Evolutionary conservation across 2,329 filamentous ascomycete species (phyloP), one percentile per base, ranked within the genome.

Genomic region (Westerdykella ornata): DNA sequence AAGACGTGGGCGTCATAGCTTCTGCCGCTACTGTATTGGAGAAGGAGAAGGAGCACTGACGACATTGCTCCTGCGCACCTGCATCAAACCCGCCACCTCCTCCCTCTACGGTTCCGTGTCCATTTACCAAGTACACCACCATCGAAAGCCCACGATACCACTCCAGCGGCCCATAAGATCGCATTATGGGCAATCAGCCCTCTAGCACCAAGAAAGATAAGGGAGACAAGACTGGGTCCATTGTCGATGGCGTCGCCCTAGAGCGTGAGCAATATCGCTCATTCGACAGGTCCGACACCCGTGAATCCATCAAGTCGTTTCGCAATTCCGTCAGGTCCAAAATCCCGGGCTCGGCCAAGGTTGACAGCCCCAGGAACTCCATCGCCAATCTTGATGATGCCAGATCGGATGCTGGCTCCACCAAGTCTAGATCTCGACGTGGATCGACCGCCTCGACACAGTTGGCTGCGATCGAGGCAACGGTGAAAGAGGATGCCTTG

Each of bases 201-300:
- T 88, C 85, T 55, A 84, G 78, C 67, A 69, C 70, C 52, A 68
- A 68, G 47, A 68, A 68, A 48, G 66, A 63, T 44, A 67, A 65
- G 44, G 68, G 69, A 44, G 56, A 63, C 19, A 62, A 57, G 34
- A 54, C 62, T 30, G 68, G 68, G 43, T 72, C 71, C 32, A 63
- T 65, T 38, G 63, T 68, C 44, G 69, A 70, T 43, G 71, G 69
- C 49, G 80, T 85, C 29, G 73, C 77, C 46, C 72, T 96, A 44
- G 84, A 88, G 66, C 85, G 87, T 20, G 63, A 66, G 41, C 60
- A 63, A 49, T 94, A 92, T 66, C 90, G 89, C 19, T 95, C 90
- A 19, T 90, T 97, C 64, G 85, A 83, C 69, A 84, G 85, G 63
- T 88, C 88, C 42, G 90, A 97, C 63, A 97, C 90, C 19, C 90